phyloP scores from a whole-genome alignment of 805 yeast genomes.

The Saccharomycopsis fermentans region DNA sequence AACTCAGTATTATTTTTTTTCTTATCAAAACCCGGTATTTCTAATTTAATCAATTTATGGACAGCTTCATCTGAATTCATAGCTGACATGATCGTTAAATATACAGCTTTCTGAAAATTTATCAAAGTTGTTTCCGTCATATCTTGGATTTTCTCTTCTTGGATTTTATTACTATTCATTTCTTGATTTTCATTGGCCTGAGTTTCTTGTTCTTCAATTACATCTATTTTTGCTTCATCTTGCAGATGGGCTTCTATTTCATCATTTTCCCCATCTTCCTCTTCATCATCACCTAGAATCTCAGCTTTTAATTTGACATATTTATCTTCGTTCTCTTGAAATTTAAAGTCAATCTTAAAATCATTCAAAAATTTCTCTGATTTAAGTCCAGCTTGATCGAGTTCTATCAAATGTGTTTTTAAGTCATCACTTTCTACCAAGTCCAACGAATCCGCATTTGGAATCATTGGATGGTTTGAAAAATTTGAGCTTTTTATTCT shows the following conservation, averaged over 20 bases:
- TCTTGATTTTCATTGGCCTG: slow-evolving; percentile 11
- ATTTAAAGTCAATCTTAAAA: slow-evolving; percentile 43
- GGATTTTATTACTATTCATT: slow-evolving; percentile 9
- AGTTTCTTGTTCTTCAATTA: slow-evolving; percentile 18
- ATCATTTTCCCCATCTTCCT: slow-evolving; percentile 37
- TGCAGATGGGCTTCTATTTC: no score
- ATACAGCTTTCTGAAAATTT: slow-evolving; percentile 65
- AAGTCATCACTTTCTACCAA: slow-evolving; percentile 56
- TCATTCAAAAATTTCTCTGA: slow-evolving; percentile 38
- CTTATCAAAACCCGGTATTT: slow-evolving; percentile 10
- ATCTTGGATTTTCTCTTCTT: slow-evolving; percentile 37
- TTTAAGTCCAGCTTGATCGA: slow-evolving; percentile 39
- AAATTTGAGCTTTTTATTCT: slow-evolving; percentile 38
- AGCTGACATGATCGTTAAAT: slow-evolving; percentile 77
- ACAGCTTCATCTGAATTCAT: slow-evolving; percentile 90
- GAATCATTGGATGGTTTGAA: slow-evolving; percentile 30
- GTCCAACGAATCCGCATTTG: slow-evolving; percentile 36
- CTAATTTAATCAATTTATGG: slow-evolving; percentile 60
- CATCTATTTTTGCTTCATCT: slow-evolving; percentile 30
- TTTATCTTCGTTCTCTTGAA: slow-evolving; percentile 37
- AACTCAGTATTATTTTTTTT: slow-evolving; percentile 2
- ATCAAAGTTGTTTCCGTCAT: slow-evolving; percentile 56
- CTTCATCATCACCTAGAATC: slow-evolving; percentile 33
- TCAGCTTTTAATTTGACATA: slow-evolving; percentile 36
- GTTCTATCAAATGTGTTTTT: slow-evolving; percentile 42